Evolutionary conservation across 83 land plant genomes (phyloP).

Genomic region (Isoetes engelmannii): DNA sequence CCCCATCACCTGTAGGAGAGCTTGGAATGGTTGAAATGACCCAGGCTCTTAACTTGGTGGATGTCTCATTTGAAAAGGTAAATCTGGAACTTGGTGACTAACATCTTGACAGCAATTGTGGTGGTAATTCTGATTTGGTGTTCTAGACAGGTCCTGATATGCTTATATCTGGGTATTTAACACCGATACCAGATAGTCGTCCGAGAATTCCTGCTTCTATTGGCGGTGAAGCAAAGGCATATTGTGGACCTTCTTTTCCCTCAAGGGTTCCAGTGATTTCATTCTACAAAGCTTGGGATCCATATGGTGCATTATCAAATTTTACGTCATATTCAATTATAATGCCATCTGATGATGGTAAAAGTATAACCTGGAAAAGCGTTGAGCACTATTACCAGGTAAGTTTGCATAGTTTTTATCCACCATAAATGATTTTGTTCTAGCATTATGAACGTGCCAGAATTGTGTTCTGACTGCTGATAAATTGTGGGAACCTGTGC

Average conservation of each 20-base stretch:
- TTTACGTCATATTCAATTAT: conserved; percentile 81
- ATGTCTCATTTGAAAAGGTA: conserved; percentile 87
- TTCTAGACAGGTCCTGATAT: conserved; percentile 91
- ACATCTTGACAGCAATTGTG: not conserved
- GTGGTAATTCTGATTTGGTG: not conserved
- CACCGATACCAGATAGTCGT: conserved; percentile 71
- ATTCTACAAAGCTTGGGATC: conserved; percentile 96
- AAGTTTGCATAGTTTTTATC: not conserved
- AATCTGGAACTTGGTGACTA: not conserved
- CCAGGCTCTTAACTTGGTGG: conserved; percentile 71
- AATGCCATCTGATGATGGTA: conserved; percentile 53
- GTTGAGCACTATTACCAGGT: conserved; percentile 99
- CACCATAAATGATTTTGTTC: too few species aligned
- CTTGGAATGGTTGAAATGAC: conserved; percentile 97
- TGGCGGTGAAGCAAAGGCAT: not conserved
- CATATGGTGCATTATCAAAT: conserved; percentile 85
- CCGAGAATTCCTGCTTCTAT: conserved; percentile 39
- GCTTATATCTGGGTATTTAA: conserved; percentile 86
- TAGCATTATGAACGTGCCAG: too few species aligned
- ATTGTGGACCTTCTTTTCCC: conserved; percentile 3
- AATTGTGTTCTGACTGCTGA: too few species aligned
- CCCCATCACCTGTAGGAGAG: conserved; percentile 96
- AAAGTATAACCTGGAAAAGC: conserved; percentile 50
- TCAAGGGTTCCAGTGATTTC: conserved; percentile 46
- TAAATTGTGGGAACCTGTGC: too few species aligned